These are phyloP conservation scores for Phellopilus nigrolimitatus DNA, from an alignment of 1,284 basidiomycete genomes.

Conservation along the genomic window DNA sequence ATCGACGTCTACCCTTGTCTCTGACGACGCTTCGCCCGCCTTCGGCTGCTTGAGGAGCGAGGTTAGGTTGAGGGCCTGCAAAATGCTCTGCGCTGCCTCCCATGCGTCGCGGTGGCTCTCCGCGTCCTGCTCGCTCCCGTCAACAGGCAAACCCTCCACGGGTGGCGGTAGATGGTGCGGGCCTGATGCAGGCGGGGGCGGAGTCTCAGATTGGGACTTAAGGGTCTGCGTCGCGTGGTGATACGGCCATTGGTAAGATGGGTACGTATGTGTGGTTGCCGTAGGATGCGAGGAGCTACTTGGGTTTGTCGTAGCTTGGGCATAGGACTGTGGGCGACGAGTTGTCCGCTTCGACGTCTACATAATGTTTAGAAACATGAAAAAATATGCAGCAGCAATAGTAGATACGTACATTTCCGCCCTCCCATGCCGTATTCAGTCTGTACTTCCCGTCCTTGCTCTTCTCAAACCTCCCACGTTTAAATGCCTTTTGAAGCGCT, in stretches of 20 bases:
- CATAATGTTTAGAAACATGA: slow-evolving; percentile 14
- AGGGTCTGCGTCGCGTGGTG: neutral
- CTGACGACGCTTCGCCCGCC: slow-evolving; percentile 29
- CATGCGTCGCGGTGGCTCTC: slow-evolving; percentile 53
- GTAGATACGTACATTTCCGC: slow-evolving; percentile 58
- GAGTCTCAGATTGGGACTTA: slow-evolving; percentile 4
- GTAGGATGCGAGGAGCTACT: slow-evolving; percentile 21
- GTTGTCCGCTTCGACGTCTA: slow-evolving; percentile 64
- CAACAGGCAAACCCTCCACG: neutral
- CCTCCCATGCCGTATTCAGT: slow-evolving; percentile 69
- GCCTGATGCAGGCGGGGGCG: neutral
- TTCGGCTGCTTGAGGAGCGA: slow-evolving; percentile 39
- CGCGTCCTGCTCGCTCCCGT: slow-evolving; percentile 31
- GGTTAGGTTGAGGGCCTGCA: slow-evolving; percentile 71
- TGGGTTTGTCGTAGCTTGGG: slow-evolving; percentile 14
- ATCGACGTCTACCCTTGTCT: no score
- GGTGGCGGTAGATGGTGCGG: neutral
- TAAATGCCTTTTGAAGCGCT: slow-evolving; percentile 76
- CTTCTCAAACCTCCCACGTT: slow-evolving; percentile 71
- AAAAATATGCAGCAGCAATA: neutral
- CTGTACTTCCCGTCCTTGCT: slow-evolving; percentile 63
- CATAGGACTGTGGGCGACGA: slow-evolving; percentile 56
- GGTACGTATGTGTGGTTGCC: slow-evolving; percentile 5
- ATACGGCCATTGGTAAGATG: slow-evolving; percentile 14
- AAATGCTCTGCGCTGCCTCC: slow-evolving; percentile 70